Evolutionary conservation across 768 basidiomycete species (phyloP), one percentile per base, ranked within the genome.

Genomic region (Leccinum disarticulatum): DNA sequence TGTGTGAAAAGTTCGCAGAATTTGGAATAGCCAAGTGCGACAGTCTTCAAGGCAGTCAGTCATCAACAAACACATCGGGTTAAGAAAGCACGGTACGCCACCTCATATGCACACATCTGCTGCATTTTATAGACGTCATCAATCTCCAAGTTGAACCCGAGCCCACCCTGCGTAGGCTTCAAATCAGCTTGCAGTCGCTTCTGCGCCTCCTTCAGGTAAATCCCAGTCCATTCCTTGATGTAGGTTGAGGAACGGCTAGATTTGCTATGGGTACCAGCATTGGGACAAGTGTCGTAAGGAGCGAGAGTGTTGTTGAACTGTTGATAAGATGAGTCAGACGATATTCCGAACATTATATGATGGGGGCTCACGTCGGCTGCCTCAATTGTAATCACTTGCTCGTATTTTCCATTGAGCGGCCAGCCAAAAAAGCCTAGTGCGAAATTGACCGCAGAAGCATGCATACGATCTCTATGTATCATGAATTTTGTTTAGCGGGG

Each of bases 1-100:
- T 88, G 82, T 0, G 92, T 93, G 74, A 98, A 98, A 3, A 97
- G 77, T 57, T 87, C 86, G 63, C 94, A 98, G 76, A 95, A 98
- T 63, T 87, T 88, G 15, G 92, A 94, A 69, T 93, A 95, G 9
- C 93, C 94, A 11, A 96, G 80, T 0, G 93, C 90, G 49, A 96
- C 95, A 17, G 95, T 95, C 90, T 91, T 56, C 13, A 36, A 19
- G 5, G 47, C 30, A 22, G 22, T 22, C 22, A 22, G 22, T 22
- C 22, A n/a, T 65, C 48, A 60, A 56, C 35, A n/a, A 8, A 38
- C 6, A 22, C 15, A 43, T 1, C 8, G 1, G 4, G 7, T 41
- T 7, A 27, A 50, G 15, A 7, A 52, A 28, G 1, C 6, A 9
- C 9, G 17, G 54, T 35, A 54, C 41, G 14, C 4, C 53, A 87